These are phyloP conservation scores for Bolboschoenus planiculmis DNA, from an alignment of 176 grass and related monocot species.

Conservation along the genomic window DNA sequence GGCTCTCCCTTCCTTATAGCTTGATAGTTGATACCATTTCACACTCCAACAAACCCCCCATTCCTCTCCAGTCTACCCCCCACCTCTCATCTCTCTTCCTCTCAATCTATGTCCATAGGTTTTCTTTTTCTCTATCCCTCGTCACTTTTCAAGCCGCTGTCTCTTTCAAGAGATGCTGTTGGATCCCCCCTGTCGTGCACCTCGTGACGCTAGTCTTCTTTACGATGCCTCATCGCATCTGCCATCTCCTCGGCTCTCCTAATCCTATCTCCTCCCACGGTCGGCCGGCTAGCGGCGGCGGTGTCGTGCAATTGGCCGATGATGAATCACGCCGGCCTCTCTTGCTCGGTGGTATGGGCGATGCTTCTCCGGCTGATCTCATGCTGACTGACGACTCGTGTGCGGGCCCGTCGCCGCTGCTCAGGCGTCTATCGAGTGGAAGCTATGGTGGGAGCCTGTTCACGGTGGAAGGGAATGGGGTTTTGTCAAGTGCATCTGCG, in stretches of 20 bases:
- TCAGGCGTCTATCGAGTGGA: constrained; percentile 24
- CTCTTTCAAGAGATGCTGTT: constrained; percentile 12
- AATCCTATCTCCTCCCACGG: neutral
- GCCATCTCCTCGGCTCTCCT: neutral
- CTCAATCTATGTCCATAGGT: neutral
- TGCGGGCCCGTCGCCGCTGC: neutral
- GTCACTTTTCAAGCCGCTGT: neutral
- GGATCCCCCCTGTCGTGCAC: neutral
- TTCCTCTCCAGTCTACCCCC: no score
- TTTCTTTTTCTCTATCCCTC: neutral
- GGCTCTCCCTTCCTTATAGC: neutral
- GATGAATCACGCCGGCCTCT: constrained; percentile 2
- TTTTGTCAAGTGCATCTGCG: constrained; percentile 2
- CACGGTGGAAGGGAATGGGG: constrained; percentile 26
- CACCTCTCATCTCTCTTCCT: constrained; percentile 8
- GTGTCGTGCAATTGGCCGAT: neutral
- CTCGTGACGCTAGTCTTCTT: neutral
- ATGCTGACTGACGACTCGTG: neutral
- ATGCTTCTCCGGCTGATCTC: neutral
- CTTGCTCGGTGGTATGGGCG: neutral
- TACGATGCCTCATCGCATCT: constrained; percentile 12
- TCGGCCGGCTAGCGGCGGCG: neutral
- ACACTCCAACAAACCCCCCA: neutral
- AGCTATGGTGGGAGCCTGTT: constrained; percentile 36
- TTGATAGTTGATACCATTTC: neutral